Percentiles rank a stretch among this genome's conserved stretches.
These are phyloP conservation scores for Dimargaris xerosporica DNA, from an alignment of 192 early-diverging fungal genomes.

Conservation along the genomic window DNA sequence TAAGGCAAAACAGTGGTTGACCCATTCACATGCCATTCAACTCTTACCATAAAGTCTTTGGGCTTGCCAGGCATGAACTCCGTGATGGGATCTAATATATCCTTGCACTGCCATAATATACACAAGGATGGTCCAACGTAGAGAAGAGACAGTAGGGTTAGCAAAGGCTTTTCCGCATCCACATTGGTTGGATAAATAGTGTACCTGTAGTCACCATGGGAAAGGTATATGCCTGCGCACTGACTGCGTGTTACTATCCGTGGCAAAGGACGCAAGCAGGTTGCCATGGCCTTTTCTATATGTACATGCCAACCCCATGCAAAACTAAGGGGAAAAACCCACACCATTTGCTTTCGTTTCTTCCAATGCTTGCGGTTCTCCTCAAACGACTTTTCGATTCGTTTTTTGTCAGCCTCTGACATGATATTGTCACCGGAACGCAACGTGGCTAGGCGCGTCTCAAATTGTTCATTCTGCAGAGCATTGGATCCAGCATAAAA, in stretches of 20 bases:
- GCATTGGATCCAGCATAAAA: no score
- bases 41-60: slow-evolving; percentile 22
- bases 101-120: slow-evolving; percentile 16
- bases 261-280: background rate
- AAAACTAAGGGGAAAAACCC: background rate
- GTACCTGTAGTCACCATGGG: background rate
- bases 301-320: background rate
- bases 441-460: slow-evolving; percentile 10
- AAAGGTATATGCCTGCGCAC: background rate
- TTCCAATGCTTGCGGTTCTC: slow-evolving; percentile 23
- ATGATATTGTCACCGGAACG: slow-evolving; percentile 16
- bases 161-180: background rate
- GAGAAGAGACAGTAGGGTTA: background rate
- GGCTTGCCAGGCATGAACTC: slow-evolving; percentile 24
- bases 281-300: background rate
- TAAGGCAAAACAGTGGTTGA: background rate
- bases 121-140: background rate
- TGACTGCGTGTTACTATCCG: background rate
- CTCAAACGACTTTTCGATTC: slow-evolving; percentile 18
- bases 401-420: slow-evolving; percentile 18
- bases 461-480: background rate
- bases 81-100: slow-evolving; percentile 27
- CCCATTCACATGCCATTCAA: background rate
- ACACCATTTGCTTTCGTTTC: slow-evolving; percentile 20
- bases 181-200: background rate